phyloP scores from a whole-genome alignment of 768 basidiomycete genomes.

The Artomyces pyxidatus region DNA sequence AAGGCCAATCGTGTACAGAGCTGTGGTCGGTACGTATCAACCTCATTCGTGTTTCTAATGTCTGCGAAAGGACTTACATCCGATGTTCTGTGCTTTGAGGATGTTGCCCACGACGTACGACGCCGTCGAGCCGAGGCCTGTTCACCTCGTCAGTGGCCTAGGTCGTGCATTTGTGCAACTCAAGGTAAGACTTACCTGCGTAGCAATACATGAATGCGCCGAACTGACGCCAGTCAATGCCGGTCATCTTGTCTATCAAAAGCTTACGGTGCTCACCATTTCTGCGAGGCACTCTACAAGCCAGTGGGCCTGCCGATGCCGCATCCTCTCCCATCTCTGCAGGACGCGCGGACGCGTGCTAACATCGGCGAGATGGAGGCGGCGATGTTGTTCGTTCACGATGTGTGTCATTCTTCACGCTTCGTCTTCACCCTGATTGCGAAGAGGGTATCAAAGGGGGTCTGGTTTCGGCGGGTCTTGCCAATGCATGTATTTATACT shows the following conservation, averaged over 20 bases:
- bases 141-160: background rate
- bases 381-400: no score
- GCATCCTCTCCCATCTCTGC: conserved; percentile 38
- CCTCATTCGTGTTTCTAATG: background rate
- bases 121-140: conserved; percentile 25
- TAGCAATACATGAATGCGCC: background rate
- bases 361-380: conserved; percentile 35
- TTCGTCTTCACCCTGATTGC: no score
- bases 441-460: no score
- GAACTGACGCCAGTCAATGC: background rate
- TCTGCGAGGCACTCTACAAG: conserved; percentile 53
- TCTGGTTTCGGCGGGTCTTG: no score
- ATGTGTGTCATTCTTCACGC: no score
- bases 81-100: conserved; percentile 15
- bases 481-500: no score
- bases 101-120: conserved; percentile 22
- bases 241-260: no score
- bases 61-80: conserved; percentile 17
- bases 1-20: conserved; percentile 26
- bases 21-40: conserved; percentile 18
- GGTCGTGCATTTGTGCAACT: no score
- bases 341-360: conserved; percentile 29
- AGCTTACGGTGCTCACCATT: conserved; percentile 31
- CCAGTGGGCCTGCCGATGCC: conserved; percentile 36
- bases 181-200: background rate